phyloP scores from a whole-genome alignment of 257 asterid genomes.

The Solanum infundibuliforme region DNA sequence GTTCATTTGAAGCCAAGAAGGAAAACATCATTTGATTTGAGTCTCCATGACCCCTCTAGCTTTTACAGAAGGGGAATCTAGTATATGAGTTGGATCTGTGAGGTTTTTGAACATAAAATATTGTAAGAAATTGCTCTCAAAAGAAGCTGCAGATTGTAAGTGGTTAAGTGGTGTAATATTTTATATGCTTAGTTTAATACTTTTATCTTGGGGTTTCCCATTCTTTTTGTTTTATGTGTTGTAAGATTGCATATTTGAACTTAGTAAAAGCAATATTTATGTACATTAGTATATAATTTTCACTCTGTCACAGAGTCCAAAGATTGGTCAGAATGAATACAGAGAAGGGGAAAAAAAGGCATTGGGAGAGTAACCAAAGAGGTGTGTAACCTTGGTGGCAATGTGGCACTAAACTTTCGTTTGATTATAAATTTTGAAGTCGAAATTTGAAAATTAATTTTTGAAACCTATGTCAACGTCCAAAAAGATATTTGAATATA shows the following conservation, averaged over 20 bases:
- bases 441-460: rapidly evolving
- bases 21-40: slow-evolving; percentile 14
- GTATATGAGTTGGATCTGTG: slow-evolving; percentile 54
- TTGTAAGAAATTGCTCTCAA: slow-evolving; percentile 27
- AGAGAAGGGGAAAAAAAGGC: neutral
- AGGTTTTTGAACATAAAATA: slow-evolving; percentile 46
- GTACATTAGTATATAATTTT: neutral
- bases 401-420: neutral
- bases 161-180: slow-evolving; percentile 37
- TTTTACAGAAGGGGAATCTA: slow-evolving; percentile 50
- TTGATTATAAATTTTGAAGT: neutral
- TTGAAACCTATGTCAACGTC: rapidly evolving
- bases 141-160: slow-evolving; percentile 54
- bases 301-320: slow-evolving; percentile 21
- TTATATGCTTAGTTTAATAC: slow-evolving; percentile 28
- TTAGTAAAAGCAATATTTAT: slow-evolving; percentile 3
- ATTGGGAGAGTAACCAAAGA: slow-evolving; percentile 27
- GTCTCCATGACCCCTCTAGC: slow-evolving; percentile 14
- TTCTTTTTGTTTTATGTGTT: slow-evolving; percentile 56
- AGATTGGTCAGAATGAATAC: slow-evolving; percentile 26
- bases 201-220: slow-evolving; percentile 37
- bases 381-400: slow-evolving; percentile 2
- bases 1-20: slow-evolving; percentile 18
- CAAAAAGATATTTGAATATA: rapidly evolving
- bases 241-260: slow-evolving; percentile 21